Percentiles rank a stretch among this genome's conserved stretches.
phyloP scores from a whole-genome alignment of 2,329 filamentous ascomycete genomes.

The Pseudocercospora macadamiae region DNA sequence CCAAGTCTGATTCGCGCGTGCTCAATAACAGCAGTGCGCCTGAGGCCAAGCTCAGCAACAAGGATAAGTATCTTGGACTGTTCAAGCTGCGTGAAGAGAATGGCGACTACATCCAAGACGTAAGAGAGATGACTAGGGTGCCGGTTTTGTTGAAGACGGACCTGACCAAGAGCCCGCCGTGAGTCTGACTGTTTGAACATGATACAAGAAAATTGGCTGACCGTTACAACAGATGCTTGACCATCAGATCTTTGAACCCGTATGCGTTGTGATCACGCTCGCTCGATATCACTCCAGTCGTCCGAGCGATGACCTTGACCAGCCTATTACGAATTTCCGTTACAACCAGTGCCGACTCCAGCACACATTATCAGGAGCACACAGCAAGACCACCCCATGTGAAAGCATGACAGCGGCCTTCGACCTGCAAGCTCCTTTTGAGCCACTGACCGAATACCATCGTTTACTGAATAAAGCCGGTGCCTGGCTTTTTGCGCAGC shows the following conservation, averaged over 20 bases:
- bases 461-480: conserved; percentile 19
- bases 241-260: conserved; percentile 81
- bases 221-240: conserved; percentile 65
- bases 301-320: conserved; percentile 6
- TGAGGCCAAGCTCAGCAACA: conserved; percentile 82
- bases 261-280: conserved; percentile 59
- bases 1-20: conserved; percentile 92
- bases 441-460: conserved; percentile 33
- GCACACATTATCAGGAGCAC: conserved; percentile 24
- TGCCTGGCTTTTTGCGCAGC: neutral
- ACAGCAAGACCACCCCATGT: conserved; percentile 18
- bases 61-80: conserved; percentile 92
- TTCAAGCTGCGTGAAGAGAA: conserved; percentile 90
- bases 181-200: no score
- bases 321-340: neutral
- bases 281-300: neutral
- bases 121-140: conserved; percentile 94
- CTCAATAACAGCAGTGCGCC: conserved; percentile 69
- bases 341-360: conserved; percentile 12
- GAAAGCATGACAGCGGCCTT: conserved; percentile 17
- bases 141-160: conserved; percentile 99
- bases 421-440: conserved; percentile 10
- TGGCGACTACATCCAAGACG: conserved; percentile 96
- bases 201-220: conserved; percentile 42
- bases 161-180: conserved; percentile 98